phyloP scores from a whole-genome alignment of 2,329 filamentous ascomycete genomes.

The Rugonectria rugulosa region DNA sequence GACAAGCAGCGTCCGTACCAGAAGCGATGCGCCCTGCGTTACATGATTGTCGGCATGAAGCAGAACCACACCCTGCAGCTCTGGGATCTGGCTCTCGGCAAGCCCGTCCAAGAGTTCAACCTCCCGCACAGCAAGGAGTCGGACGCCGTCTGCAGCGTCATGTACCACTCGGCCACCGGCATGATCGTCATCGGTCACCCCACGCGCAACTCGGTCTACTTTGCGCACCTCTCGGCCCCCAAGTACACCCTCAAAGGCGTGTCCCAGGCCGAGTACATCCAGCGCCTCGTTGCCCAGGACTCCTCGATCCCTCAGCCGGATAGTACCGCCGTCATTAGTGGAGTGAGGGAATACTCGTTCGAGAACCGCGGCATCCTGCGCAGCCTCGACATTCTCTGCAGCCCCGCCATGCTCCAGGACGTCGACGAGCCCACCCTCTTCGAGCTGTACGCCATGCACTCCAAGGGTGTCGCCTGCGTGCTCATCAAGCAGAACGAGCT shows the following conservation, averaged over 20 bases:
- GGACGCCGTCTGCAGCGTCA: slow-evolving; percentile 96
- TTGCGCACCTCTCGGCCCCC: slow-evolving; percentile 92
- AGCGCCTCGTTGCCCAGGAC: slow-evolving; percentile 77
- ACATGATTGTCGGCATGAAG: slow-evolving; percentile 97
- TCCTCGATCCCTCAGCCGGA: slow-evolving; percentile 81
- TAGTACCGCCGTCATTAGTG: slow-evolving; percentile 96
- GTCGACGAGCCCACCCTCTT: slow-evolving; percentile 80
- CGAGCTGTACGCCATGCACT: slow-evolving; percentile 97
- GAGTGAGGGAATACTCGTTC: slow-evolving; percentile 94
- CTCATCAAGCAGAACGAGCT: slow-evolving; percentile 87
- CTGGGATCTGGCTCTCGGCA: slow-evolving; percentile 95
- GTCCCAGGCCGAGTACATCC: slow-evolving; percentile 88
- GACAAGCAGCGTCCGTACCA: slow-evolving; percentile 95
- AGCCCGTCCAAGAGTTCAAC: slow-evolving; percentile 96
- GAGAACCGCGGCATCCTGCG: slow-evolving; percentile 84
- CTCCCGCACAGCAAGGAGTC: slow-evolving; percentile 95
- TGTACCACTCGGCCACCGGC: slow-evolving; percentile 89
- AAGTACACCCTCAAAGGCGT: slow-evolving; percentile 86
- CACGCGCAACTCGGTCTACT: slow-evolving; percentile 96
- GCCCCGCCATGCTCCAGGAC: slow-evolving; percentile 68
- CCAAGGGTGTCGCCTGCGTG: slow-evolving; percentile 91
- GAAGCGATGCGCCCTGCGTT: slow-evolving; percentile 88
- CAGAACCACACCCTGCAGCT: slow-evolving; percentile 98
- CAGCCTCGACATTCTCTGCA: slow-evolving; percentile 87
- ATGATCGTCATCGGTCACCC: slow-evolving; percentile 96